These are phyloP conservation scores for Rhytidiadelphus loreus DNA, from an alignment of 225 moss, liverwort and hornwort genomes.

Conservation along the genomic window DNA sequence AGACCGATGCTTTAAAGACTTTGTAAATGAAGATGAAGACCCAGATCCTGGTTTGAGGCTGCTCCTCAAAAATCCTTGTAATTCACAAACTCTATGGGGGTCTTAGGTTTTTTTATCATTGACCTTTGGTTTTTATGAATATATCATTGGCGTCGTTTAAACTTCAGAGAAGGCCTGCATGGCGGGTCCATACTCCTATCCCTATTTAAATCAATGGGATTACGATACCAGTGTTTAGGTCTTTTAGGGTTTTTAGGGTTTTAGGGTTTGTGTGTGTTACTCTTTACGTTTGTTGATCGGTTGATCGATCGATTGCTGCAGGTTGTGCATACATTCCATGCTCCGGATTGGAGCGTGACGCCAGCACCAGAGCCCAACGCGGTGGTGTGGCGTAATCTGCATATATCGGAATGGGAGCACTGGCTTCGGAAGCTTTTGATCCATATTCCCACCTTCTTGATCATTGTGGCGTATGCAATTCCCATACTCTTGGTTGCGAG, in stretches of 20 bases:
- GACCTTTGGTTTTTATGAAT: neutral
- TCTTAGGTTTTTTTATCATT: neutral
- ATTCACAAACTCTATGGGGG: neutral
- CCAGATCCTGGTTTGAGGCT: neutral
- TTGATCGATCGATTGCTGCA: neutral
- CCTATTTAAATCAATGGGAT: neutral
- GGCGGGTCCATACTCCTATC: neutral
- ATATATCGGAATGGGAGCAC: constrained; percentile 20
- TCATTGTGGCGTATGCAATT: constrained; percentile 36
- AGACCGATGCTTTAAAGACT: neutral
- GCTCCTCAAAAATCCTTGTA: neutral
- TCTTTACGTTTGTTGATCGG: neutral
- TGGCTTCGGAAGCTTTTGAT: constrained; percentile 28
- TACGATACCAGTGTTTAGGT: neutral
- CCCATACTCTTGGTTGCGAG: constrained; percentile 43
- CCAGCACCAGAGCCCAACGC: constrained; percentile 45
- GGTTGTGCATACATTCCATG: constrained; percentile 27
- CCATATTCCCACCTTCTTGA: constrained; percentile 28
- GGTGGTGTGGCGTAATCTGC: constrained; percentile 46
- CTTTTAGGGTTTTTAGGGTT: no score
- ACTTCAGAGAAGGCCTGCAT: neutral
- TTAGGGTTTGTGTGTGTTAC: neutral
- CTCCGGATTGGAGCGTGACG: constrained; percentile 26
- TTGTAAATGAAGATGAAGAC: neutral
- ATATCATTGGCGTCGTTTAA: neutral